Conservation (phyloP, 2,329 filamentous ascomycete species). For the Trematosphaeria pertusa region DNA sequence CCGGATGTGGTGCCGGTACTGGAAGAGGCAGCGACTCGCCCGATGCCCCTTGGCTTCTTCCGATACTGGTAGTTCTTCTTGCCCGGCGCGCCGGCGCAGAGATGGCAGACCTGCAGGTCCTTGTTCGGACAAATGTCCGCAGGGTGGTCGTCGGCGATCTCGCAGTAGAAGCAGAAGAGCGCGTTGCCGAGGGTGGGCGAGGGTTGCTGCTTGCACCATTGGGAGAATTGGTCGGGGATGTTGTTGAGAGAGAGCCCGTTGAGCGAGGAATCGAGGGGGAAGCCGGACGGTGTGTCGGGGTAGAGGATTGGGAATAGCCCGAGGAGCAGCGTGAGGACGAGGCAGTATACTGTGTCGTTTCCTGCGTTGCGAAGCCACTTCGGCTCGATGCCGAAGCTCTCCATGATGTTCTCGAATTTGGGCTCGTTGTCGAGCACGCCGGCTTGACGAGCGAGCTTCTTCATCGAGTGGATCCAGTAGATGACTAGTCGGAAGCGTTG, state of each 20-base stretch:
- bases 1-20: too few species aligned
- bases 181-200: neutral
- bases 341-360: neutral
- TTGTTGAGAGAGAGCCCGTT: neutral
- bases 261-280: neutral
- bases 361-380: neutral
- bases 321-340: neutral
- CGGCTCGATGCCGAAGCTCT: too few species aligned
- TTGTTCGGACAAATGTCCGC: neutral
- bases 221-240: neutral
- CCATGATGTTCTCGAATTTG: too few species aligned
- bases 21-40: neutral
- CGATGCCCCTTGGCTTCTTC: neutral
- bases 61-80: neutral
- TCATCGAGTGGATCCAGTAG: too few species aligned
- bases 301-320: neutral
- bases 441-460: too few species aligned
- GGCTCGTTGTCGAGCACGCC: too few species aligned
- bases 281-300: neutral
- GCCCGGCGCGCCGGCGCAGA: neutral
- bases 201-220: neutral
- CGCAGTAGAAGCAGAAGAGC: slow-evolving; percentile 1
- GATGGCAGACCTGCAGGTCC: neutral
- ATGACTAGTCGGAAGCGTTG: too few species aligned
- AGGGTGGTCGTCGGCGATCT: neutral